Evolutionary conservation across 2,329 filamentous ascomycete species (phyloP).

Genomic region (Epichloe sp.): DNA sequence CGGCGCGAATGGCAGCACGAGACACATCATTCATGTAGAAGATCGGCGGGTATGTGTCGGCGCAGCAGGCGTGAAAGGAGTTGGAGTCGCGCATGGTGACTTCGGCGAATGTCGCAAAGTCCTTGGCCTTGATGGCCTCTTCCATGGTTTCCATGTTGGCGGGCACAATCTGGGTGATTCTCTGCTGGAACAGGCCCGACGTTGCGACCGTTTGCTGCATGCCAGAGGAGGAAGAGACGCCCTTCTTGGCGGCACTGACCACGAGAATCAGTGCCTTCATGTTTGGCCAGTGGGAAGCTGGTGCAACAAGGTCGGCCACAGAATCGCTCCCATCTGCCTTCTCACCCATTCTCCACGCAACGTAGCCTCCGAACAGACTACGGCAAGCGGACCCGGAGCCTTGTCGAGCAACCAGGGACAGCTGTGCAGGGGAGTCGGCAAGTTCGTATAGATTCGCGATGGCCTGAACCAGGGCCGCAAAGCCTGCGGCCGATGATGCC

Average conservation of each 20-base stretch:
- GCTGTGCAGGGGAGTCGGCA: conserved; percentile 64
- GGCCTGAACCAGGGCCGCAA: conserved; percentile 62
- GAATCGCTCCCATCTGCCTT: conserved; percentile 73
- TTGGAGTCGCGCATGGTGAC: conserved; percentile 96
- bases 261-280: conserved; percentile 92
- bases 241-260: conserved; percentile 88
- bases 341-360: conserved; percentile 78
- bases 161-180: conserved; percentile 67
- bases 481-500: conserved; percentile 56
- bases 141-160: conserved; percentile 76
- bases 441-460: conserved; percentile 89
- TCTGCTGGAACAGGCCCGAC: conserved; percentile 70
- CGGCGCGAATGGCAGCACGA: conserved; percentile 71
- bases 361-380: conserved; percentile 87
- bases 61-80: conserved; percentile 87
- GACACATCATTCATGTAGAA: conserved; percentile 98
- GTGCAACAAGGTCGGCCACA: conserved; percentile 75
- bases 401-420: conserved; percentile 81
- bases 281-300: conserved; percentile 82
- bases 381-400: conserved; percentile 92
- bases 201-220: conserved; percentile 97
- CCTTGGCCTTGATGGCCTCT: conserved; percentile 58
- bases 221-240: conserved; percentile 78
- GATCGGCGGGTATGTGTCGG: conserved; percentile 93
- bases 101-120: conserved; percentile 79